Evolutionary conservation across 495 filamentous ascomycete species (phyloP).

Genomic region (Penicillium fimorum): DNA sequence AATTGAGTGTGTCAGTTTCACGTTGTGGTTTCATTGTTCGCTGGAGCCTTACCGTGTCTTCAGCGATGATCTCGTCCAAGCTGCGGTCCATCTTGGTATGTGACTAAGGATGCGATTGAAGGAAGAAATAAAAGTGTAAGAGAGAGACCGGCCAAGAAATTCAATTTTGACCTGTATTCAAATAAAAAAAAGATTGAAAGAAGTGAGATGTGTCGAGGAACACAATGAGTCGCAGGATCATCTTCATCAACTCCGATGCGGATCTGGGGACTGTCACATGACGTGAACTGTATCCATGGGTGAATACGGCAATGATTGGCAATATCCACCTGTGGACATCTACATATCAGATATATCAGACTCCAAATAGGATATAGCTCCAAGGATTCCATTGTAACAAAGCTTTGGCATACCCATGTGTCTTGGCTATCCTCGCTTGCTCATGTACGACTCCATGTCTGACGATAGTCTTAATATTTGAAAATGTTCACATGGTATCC

Average conservation of each 20-base stretch:
- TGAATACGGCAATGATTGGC: not conserved
- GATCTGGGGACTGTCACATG: slow-evolving; percentile 12
- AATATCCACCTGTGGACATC: not conserved
- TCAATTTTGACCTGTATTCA: not conserved
- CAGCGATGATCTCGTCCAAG: slow-evolving; percentile 81
- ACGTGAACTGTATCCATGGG: not conserved
- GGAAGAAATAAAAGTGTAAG: not conserved
- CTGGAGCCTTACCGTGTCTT: slow-evolving; percentile 63
- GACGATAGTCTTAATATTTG: not conserved
- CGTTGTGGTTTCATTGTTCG: not conserved
- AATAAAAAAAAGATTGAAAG: slow-evolving; percentile 3
- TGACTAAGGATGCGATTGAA: slow-evolving; percentile 3
- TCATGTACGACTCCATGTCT: not conserved
- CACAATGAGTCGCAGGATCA: slow-evolving; percentile 8
- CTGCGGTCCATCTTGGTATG: slow-evolving; percentile 67
- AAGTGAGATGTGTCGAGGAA: slow-evolving; percentile 6
- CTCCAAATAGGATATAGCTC: not conserved
- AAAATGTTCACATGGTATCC: slow-evolving; percentile 27
- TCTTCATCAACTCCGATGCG: slow-evolving; percentile 7
- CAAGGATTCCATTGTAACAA: not conserved
- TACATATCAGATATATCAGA: not conserved
- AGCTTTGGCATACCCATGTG: not conserved
- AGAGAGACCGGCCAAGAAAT: slow-evolving; percentile 1
- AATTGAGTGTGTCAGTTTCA: slow-evolving; percentile 15
- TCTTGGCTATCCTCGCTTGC: not conserved